These are phyloP conservation scores for Tremella mesenterica DNA, from an alignment of 768 basidiomycete species.

Conservation along the genomic window DNA sequence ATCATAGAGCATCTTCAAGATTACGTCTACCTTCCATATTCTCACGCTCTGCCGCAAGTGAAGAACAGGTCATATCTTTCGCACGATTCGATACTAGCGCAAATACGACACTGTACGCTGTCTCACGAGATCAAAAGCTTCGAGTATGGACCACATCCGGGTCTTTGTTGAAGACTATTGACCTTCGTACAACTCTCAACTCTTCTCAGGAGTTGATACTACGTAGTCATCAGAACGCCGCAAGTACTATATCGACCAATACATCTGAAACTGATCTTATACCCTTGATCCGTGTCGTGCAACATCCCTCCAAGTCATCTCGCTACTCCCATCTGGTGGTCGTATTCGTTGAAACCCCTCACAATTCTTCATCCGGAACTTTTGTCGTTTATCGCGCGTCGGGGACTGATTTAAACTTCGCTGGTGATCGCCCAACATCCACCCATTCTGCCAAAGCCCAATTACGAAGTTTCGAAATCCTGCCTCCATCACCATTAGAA, in stretches of 20 bases:
- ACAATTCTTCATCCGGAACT: slow-evolving; percentile 60
- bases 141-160: slow-evolving; percentile 73
- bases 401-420: slow-evolving; percentile 13
- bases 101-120: slow-evolving; percentile 52
- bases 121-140: slow-evolving; percentile 77
- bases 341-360: slow-evolving; percentile 62
- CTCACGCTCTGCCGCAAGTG: slow-evolving; percentile 15
- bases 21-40: slow-evolving; percentile 33
- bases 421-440: slow-evolving; percentile 20
- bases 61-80: slow-evolving; percentile 29
- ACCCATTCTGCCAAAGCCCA: slow-evolving; percentile 41
- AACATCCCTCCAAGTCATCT: slow-evolving; percentile 23
- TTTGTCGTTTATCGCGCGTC: slow-evolving; percentile 54
- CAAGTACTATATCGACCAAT: neutral
- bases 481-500: slow-evolving; percentile 12
- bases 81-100: slow-evolving; percentile 11
- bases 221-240: slow-evolving; percentile 13
- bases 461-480: slow-evolving; percentile 29
- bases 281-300: slow-evolving; percentile 47
- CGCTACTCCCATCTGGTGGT: slow-evolving; percentile 55
- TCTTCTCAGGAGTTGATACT: slow-evolving; percentile 33
- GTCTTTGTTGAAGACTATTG: slow-evolving; percentile 56
- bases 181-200: slow-evolving; percentile 12
- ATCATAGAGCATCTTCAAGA: slow-evolving; percentile 24
- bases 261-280: neutral